Evolutionary conservation across 768 basidiomycete genomes (phyloP).

Genomic region (Calocybe gangraenosa): DNA sequence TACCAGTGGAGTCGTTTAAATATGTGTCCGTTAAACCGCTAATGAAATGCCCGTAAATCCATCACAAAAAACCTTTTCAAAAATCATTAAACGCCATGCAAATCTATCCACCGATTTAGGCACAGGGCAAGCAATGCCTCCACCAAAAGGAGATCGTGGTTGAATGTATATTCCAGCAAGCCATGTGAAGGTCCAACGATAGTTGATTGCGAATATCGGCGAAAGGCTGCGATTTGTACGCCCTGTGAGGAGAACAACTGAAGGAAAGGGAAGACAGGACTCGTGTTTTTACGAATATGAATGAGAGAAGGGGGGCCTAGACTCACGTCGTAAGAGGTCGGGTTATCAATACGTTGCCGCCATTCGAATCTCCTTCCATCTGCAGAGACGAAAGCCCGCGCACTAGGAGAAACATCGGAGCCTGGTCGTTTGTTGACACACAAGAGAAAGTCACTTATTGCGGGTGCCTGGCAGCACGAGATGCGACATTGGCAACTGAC

Average conservation of each 20-base stretch:
- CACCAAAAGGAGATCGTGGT: conserved; percentile 53
- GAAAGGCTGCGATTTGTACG: conserved; percentile 54
- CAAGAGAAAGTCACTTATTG: conserved; percentile 37
- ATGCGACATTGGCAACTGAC: conserved; percentile 57
- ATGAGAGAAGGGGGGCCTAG: conserved; percentile 3
- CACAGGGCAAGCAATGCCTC: conserved; percentile 63
- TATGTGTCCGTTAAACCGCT: conserved; percentile 16
- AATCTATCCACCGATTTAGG: conserved; percentile 74
- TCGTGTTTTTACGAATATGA: background rate
- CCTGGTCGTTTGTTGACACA: conserved; percentile 13
- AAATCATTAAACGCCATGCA: conserved; percentile 37
- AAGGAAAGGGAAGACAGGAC: conserved; percentile 3
- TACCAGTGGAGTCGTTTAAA: conserved; percentile 20
- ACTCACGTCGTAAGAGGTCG: conserved; percentile 61
- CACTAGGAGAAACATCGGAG: conserved; percentile 33
- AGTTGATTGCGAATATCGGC: conserved; percentile 46
- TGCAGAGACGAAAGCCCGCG: conserved; percentile 53
- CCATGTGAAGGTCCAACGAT: conserved; percentile 64
- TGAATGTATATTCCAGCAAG: conserved; percentile 60
- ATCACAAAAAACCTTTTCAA: background rate
- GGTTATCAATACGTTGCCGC: conserved; percentile 46
- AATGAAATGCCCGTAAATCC: conserved; percentile 15
- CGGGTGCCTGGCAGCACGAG: conserved; percentile 52
- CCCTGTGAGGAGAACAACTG: conserved; percentile 49
- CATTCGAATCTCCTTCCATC: conserved; percentile 65